phyloP scores from a whole-genome alignment of 768 basidiomycete species.

The Phlebiopsis flavidoalba region DNA sequence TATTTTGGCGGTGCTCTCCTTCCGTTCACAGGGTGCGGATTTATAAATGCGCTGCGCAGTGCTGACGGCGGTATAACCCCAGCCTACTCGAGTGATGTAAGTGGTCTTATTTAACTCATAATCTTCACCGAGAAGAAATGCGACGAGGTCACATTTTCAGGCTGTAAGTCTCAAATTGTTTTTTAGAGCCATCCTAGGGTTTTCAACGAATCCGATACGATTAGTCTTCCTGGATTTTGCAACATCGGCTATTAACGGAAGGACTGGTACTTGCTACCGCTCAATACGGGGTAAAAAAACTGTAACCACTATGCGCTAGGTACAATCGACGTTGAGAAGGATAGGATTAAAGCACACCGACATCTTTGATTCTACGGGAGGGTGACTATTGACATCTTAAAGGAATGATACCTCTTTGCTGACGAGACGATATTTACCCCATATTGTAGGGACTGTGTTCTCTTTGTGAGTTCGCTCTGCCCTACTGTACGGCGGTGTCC shows the following conservation, averaged over 20 bases:
- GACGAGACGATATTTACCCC: no score
- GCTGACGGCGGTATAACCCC: no score
- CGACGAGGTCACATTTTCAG: no score
- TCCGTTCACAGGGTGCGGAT: not conserved
- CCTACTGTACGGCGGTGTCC: no score
- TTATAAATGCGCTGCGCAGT: not conserved
- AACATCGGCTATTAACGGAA: not conserved
- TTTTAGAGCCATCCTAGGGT: no score
- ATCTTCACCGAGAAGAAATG: no score
- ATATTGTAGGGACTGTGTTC: not conserved
- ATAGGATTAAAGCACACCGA: not conserved
- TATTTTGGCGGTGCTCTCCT: not conserved
- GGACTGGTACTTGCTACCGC: not conserved
- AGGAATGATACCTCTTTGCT: no score
- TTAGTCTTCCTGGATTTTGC: not conserved
- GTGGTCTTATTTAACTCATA: no score
- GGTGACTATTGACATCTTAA: not conserved
- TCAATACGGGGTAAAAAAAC: not conserved
- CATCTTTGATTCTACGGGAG: not conserved
- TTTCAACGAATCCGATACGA: not conserved
- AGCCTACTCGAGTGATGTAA: no score
- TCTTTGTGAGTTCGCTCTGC: not conserved
- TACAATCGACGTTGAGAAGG: not conserved
- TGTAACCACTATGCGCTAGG: not conserved
- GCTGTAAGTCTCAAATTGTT: no score